phyloP scores from a whole-genome alignment of 2,329 filamentous ascomycete species.

The Colletotrichum agaves region DNA sequence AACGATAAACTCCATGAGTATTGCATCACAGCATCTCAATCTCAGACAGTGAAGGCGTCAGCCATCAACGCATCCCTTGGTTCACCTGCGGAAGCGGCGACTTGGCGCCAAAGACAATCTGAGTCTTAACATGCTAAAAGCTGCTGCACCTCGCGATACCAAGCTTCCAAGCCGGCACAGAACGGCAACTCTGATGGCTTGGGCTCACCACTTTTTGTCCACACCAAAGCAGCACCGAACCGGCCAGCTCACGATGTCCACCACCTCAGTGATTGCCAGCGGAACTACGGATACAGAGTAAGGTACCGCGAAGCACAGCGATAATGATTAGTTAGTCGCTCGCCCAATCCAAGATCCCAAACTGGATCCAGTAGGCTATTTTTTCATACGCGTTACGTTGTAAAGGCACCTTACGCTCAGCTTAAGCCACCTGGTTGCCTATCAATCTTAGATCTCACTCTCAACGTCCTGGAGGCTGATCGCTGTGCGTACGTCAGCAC shows the following conservation, averaged over 20 bases:
- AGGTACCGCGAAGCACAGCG: neutral
- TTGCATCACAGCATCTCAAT: neutral
- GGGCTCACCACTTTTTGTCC: constrained; percentile 13
- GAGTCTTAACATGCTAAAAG: neutral
- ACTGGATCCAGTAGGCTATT: constrained; percentile 20
- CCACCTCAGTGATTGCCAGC: neutral
- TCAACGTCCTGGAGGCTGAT: neutral
- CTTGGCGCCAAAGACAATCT: neutral
- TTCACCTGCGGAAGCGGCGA: neutral
- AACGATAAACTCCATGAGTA: neutral
- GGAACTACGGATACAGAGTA: neutral
- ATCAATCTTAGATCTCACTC: neutral
- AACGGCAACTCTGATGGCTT: constrained; percentile 23
- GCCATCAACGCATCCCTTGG: neutral
- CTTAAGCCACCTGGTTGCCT: constrained; percentile 16
- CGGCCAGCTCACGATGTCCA: neutral
- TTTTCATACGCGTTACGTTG: constrained; percentile 3
- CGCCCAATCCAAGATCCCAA: neutral
- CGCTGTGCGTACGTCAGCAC: constrained; percentile 7
- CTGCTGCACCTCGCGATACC: constrained; percentile 3
- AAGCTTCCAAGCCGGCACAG: constrained; percentile 25
- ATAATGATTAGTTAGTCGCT: neutral
- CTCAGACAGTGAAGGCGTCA: constrained; percentile 6
- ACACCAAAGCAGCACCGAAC: neutral
- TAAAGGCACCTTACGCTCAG: neutral